Evolutionary conservation across 2,329 filamentous ascomycete species (phyloP).

Genomic region (Ophiostoma montium): DNA sequence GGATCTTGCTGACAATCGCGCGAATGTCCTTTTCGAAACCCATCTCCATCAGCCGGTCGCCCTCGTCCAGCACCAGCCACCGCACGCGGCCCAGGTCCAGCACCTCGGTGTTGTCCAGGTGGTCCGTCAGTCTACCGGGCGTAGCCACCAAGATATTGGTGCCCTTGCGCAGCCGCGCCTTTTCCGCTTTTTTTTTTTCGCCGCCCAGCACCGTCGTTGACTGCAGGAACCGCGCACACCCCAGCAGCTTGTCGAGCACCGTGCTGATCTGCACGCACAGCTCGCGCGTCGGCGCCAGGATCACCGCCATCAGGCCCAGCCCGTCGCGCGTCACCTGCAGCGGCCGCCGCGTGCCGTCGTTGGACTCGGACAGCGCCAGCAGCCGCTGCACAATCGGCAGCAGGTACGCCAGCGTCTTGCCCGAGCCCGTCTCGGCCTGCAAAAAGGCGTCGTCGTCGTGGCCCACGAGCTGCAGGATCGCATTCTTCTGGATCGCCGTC

Average conservation of each 20-base stretch:
- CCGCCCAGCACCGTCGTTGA: slow-evolving; percentile 67
- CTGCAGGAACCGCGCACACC: slow-evolving; percentile 89
- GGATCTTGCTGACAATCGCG: slow-evolving; percentile 68
- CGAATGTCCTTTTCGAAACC: slow-evolving; percentile 92
- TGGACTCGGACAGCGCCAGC: slow-evolving; percentile 53
- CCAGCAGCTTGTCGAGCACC: slow-evolving; percentile 71
- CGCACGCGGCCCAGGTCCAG: slow-evolving; percentile 78
- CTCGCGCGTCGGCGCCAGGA: slow-evolving; percentile 89
- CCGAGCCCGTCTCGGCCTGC: slow-evolving; percentile 92
- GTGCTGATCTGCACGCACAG: slow-evolving; percentile 84
- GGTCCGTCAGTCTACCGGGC: slow-evolving; percentile 79
- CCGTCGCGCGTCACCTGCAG: slow-evolving; percentile 61
- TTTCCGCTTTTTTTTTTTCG: slow-evolving; percentile 66
- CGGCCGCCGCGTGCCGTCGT: slow-evolving; percentile 28
- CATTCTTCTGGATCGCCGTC: slow-evolving; percentile 86
- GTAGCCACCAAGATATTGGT: slow-evolving; percentile 94
- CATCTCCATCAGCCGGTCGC: slow-evolving; percentile 95
- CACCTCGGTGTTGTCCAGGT: slow-evolving; percentile 81
- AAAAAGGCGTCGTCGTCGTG: slow-evolving; percentile 86
- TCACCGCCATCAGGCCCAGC: slow-evolving; percentile 82
- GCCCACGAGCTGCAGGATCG: slow-evolving; percentile 65
- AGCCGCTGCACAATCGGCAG: slow-evolving; percentile 84
- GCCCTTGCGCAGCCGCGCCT: slow-evolving; percentile 83
- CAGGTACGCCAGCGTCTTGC: slow-evolving; percentile 94
- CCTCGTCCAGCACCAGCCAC: slow-evolving; percentile 91